phyloP scores from a whole-genome alignment of 345 rosid genomes.

The Cochlearia excelsa region DNA sequence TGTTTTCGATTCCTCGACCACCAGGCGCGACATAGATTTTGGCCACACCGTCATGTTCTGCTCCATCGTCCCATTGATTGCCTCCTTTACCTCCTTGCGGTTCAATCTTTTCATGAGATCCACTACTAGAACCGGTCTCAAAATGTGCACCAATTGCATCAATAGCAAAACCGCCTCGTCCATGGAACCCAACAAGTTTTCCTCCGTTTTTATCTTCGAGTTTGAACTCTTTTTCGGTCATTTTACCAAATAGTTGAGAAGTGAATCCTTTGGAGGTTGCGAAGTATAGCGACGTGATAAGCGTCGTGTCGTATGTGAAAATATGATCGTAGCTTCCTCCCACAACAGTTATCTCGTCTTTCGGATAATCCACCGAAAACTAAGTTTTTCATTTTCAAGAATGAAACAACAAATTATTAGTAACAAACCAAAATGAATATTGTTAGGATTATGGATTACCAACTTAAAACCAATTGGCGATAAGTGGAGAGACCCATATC shows the following conservation, averaged over 20 bases:
- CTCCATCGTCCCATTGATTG: no score
- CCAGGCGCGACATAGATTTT: no score
- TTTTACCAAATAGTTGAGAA: background rate
- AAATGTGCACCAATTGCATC: constrained; percentile 4
- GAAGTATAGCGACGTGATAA: constrained; percentile 7
- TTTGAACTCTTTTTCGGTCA: background rate
- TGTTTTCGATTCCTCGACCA: no score
- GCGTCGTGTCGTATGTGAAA: constrained; percentile 1
- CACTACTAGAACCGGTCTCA: background rate
- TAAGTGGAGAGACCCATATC: no score
- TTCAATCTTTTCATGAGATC: background rate
- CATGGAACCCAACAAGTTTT: constrained; percentile 11
- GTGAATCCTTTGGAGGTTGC: background rate
- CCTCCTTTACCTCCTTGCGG: background rate
- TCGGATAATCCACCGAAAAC: constrained; percentile 12
- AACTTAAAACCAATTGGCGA: no score
- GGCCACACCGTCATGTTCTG: no score
- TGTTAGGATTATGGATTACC: no score
- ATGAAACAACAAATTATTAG: background rate
- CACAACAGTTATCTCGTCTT: background rate
- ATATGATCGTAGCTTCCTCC: constrained; percentile 9
- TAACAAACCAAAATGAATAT: background rate
- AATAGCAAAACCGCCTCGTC: background rate
- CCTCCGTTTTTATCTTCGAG: background rate
- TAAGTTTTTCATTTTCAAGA: background rate